Conservation (phyloP, 2,329 filamentous ascomycete genomes). For the Pseudogymnoascus sp. region DNA sequence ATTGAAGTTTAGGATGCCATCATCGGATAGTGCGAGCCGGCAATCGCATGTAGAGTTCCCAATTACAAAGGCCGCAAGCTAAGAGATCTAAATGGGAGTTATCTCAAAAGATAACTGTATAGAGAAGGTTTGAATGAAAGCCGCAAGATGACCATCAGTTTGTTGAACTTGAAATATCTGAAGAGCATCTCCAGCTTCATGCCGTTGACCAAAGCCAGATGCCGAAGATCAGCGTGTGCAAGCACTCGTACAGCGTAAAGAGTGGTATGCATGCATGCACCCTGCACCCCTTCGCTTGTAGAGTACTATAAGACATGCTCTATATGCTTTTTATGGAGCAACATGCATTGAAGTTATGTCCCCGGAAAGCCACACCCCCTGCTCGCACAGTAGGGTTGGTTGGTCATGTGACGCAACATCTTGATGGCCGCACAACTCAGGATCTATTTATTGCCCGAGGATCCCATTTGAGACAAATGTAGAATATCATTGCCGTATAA, state of each 20-base stretch:
- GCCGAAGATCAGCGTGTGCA: neutral
- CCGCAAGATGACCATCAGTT: neutral
- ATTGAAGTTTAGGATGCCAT: conserved; percentile 4
- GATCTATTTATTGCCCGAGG: neutral
- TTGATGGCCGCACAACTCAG: neutral
- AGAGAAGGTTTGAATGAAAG: neutral
- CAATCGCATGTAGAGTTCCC: neutral
- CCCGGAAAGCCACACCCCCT: neutral
- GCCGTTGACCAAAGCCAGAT: neutral
- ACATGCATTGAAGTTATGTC: neutral
- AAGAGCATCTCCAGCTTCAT: neutral
- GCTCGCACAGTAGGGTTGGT: neutral
- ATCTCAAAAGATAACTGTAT: neutral
- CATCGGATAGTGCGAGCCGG: neutral
- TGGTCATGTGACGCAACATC: neutral
- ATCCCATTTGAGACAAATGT: neutral
- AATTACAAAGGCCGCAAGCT: neutral
- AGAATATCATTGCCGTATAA: neutral
- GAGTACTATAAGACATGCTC: neutral
- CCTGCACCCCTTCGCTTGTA: neutral
- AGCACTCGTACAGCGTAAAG: neutral
- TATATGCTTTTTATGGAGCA: conserved; percentile 8
- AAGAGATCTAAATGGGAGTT: neutral
- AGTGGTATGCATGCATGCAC: neutral
- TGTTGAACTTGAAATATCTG: neutral